Evolutionary conservation across 1,284 basidiomycete species (phyloP), one percentile per base, ranked within the genome.

Genomic region (Tetrapyrgos nigripes): DNA sequence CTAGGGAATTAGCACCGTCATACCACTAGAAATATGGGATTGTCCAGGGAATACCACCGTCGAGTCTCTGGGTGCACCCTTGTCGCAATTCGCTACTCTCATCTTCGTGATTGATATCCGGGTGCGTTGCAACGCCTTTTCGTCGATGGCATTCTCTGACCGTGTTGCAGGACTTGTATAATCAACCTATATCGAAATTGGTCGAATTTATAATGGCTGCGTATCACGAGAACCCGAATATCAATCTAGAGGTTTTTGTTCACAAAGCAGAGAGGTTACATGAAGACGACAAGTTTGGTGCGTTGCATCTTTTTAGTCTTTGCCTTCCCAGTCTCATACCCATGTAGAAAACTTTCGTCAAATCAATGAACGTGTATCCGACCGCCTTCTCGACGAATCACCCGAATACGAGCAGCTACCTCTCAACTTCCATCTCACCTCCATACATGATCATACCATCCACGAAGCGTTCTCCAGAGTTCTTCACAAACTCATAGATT

Each of bases 81-180:
- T 96, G 24, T 83, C 85, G 44, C 82, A 89, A 29, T 94, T 96
- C 68, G 83, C 91, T 1, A 87, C 89, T 0, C 81, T 98, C 64
- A 87, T 98, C 35, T 99, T 96, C 69, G 95, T 98, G n/a, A 92
- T 98, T 67, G 97, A 98, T 70, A 96, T 97, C 59, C 92, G 96
- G 74, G 94, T 94, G 66, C 64, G 85, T 73, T 13, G 6, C n/a
- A 4, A 10, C 19, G n/a, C 21, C n/a, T n/a, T 24, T 27, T n/a
- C 14, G 8, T 33, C n/a, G n/a, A 26, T 14, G 14, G 9, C 13
- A 1, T 31, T 11, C 21, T 54, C 49, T 50, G 29, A 35, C 50
- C 50, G 21, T 35, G 50, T 45, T 24, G 8, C 27, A 59, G 58
- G 58, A 59, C 37, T 21, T 59, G 9, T 59, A 59, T 40, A 59